Evolutionary conservation across 306 rosid species (phyloP).

Genomic region (Parietaria judaica): DNA sequence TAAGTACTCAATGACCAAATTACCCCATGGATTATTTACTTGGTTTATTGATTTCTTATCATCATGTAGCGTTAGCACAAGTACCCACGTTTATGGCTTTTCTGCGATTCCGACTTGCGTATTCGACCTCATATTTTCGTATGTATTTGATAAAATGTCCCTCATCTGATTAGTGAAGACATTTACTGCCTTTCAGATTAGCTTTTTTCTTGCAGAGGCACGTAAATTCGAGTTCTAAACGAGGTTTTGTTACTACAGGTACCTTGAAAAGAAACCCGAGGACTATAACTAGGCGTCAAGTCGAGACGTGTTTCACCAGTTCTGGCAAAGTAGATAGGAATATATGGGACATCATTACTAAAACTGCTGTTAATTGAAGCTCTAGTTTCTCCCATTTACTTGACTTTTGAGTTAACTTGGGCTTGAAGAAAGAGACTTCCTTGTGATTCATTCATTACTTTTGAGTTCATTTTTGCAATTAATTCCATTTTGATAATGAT

Average conservation of each 20-base stretch:
- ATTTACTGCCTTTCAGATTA: not conserved
- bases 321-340: no score
- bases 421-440: no score
- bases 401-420: no score
- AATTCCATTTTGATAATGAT: no score
- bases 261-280: constrained; percentile 26
- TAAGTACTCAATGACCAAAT: constrained; percentile 17
- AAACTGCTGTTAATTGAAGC: no score
- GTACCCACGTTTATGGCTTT: not conserved
- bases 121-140: not conserved
- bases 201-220: not conserved
- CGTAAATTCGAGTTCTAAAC: not conserved
- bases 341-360: no score
- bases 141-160: not conserved
- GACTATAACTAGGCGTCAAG: constrained; percentile 16
- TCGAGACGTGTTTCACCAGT: constrained; percentile 8
- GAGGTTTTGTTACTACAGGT: constrained; percentile 18
- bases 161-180: not conserved
- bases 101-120: not conserved
- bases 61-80: not conserved
- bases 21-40: not conserved
- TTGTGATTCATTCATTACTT: no score
- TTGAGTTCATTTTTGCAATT: no score
- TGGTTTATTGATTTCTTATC: not conserved
- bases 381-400: no score